phyloP scores from a whole-genome alignment of 805 yeast genomes.

The Starmera dryadoides region DNA sequence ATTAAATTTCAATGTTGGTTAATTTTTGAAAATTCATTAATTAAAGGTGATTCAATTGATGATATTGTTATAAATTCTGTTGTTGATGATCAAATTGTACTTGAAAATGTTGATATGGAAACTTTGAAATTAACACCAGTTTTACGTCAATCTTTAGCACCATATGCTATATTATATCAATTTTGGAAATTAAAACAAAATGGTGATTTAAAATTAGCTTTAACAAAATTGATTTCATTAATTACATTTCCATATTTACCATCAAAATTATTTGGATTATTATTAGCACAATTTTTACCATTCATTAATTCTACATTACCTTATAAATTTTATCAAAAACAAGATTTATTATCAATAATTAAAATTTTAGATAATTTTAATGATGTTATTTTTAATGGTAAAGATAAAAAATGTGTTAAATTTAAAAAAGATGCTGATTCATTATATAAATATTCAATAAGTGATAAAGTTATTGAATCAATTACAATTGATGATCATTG shows the following conservation, averaged over 20 bases:
- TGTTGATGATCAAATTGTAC: conserved; percentile 29
- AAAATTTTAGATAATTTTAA: conserved; percentile 17
- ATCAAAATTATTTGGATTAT: conserved; percentile 37
- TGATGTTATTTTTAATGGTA: conserved; percentile 2
- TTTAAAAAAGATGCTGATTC: conserved; percentile 9
- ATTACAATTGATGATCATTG: conserved; percentile 8
- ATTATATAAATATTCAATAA: conserved; percentile 14
- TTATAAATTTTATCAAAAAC: conserved; percentile 13
- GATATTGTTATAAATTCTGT: conserved; percentile 50
- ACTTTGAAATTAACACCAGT: conserved; percentile 39
- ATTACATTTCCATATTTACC: conserved; percentile 49
- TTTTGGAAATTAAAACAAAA: conserved; percentile 31
- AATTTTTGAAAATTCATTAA: conserved; percentile 52
- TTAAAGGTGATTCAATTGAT: conserved; percentile 45
- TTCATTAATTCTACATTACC: conserved; percentile 23
- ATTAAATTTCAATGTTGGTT: conserved; percentile 48
- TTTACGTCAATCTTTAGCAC: conserved; percentile 62
- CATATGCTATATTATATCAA: conserved; percentile 56
- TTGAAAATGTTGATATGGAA: conserved; percentile 19
- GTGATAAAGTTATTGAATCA: neutral
- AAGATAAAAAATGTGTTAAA: conserved; percentile 9
- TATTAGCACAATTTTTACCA: conserved; percentile 42
- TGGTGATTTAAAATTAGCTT: conserved; percentile 21
- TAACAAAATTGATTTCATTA: conserved; percentile 28
- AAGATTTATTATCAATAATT: conserved; percentile 13